A percentile compares a stretch with the other conserved stretches of the same genome.
Evolutionary conservation across 352 stramenopile genomes (phyloP).

Genomic region (Phytophthora pluvialis): DNA sequence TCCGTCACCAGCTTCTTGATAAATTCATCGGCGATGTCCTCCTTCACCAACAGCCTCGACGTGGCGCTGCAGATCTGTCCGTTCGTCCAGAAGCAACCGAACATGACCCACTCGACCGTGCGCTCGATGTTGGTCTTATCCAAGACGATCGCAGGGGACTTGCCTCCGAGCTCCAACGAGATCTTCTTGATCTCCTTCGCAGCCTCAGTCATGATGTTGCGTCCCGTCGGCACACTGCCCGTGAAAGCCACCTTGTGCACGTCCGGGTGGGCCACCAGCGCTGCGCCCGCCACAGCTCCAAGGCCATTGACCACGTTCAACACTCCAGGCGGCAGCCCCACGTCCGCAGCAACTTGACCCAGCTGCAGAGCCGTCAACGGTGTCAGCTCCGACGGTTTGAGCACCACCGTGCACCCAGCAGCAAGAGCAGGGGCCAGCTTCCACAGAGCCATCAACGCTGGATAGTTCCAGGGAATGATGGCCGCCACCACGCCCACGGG

Average conservation of each 20-base stretch:
- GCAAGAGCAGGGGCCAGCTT: slow-evolving; percentile 89
- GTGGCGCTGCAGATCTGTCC: slow-evolving; percentile 84
- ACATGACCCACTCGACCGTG: slow-evolving; percentile 82
- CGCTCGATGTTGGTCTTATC: slow-evolving; percentile 68
- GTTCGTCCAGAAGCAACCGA: slow-evolving; percentile 56
- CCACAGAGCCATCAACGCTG: slow-evolving; percentile 67
- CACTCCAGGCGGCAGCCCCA: slow-evolving; percentile 62
- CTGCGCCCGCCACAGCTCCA: slow-evolving; percentile 60
- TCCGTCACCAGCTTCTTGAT: slow-evolving; percentile 49
- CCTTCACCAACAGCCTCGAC: slow-evolving; percentile 77
- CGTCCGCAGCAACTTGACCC: slow-evolving; percentile 63
- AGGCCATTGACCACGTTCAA: slow-evolving; percentile 77
- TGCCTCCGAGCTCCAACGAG: slow-evolving; percentile 69
- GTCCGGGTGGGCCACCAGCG: slow-evolving; percentile 66
- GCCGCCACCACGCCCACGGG: slow-evolving; percentile 71
- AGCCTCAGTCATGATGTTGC: slow-evolving; percentile 28
- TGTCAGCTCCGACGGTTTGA: slow-evolving; percentile 89
- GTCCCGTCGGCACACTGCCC: slow-evolving; percentile 25
- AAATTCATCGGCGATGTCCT: slow-evolving; percentile 72
- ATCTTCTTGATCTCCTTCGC: slow-evolving; percentile 41
- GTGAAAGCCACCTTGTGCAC: slow-evolving; percentile 43
- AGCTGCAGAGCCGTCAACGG: slow-evolving; percentile 88
- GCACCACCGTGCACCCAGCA: slow-evolving; percentile 90
- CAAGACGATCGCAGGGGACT: slow-evolving; percentile 91
- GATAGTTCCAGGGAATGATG: slow-evolving; percentile 62